Evolutionary conservation across 2,329 filamentous ascomycete genomes (phyloP), one percentile per base, ranked within the genome.

Genomic region (Aspergillus piperis): DNA sequence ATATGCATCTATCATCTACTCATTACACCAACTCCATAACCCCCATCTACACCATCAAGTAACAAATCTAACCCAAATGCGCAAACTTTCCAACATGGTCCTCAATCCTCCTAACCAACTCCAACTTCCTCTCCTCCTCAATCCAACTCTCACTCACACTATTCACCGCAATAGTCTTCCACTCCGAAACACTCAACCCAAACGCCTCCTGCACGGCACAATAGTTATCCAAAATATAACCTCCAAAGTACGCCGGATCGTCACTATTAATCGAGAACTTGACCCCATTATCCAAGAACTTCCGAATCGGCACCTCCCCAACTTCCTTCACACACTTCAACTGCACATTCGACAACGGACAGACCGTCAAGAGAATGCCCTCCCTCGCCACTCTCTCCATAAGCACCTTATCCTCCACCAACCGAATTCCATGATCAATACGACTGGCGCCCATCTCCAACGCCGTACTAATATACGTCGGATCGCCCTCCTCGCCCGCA

Each of bases 121-220:
- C 81, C 4, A 70, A 70, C 78, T 92, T 92, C 70, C 90, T 83
- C 64, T 79, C 79, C 41, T 84, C 79, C 32, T 78, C 77, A 70
- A 89, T 89, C 90, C 90, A 92, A 70, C 89, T 91, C 23, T 86
- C 88, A 62, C 84, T 78, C 10, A 92, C 86, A 19, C 84, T 81
- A 39, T 84, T 84, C 63, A 80, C 80, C 10, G 84, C 86, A 68
- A 93, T 88, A 5, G 70, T 75, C 64, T 78, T 81, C 90, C 90
- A 92, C 57, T 93, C 89, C n/a, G 77, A 74, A 3, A 87, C 75
- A 21, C 74, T 82, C 64, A 93, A 73, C 3, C 77, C 71, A 72
- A 91, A 91, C 0, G 87, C 86, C 44, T 91, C 87, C 73, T 93
- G 89, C 30, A 93, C 88, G 1, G 87, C 88, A 67, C 86, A 88